A percentile compares a stretch with the other conserved stretches of the same genome.
These are phyloP conservation scores for Entrophospora sp. DNA, from an alignment of 192 early-diverging fungal species.

Conservation along the genomic window DNA sequence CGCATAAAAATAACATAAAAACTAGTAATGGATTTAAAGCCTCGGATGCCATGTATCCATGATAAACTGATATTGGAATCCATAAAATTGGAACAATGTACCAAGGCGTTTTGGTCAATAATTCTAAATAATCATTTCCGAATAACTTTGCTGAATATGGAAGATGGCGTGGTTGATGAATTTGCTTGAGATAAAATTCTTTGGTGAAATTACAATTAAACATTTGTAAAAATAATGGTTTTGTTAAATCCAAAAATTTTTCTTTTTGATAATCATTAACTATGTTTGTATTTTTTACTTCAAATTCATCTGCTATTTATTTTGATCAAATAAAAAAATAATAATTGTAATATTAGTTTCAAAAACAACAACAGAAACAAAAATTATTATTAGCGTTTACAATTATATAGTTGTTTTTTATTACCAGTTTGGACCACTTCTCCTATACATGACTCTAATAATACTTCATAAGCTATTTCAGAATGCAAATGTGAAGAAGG, in stretches of 20 bases:
- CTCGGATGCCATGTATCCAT: constrained; percentile 30
- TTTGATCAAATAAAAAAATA: background rate
- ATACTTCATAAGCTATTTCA: constrained; percentile 76
- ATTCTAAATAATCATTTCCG: constrained; percentile 66
- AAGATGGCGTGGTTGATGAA: constrained; percentile 82
- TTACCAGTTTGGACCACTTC: constrained; percentile 2
- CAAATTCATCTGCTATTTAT: constrained; percentile 27
- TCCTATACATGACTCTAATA: constrained; percentile 79
- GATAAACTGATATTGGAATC: constrained; percentile 62
- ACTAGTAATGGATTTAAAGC: constrained; percentile 31
- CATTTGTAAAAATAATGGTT: constrained; percentile 80
- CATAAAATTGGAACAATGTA: constrained; percentile 81
- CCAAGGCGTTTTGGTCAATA: constrained; percentile 88
- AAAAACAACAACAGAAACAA: no score
- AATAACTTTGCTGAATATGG: constrained; percentile 76
- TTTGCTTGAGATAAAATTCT: constrained; percentile 80
- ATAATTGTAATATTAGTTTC: background rate
- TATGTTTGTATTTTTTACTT: constrained; percentile 39
- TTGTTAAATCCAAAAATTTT: constrained; percentile 72
- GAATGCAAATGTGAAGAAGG: constrained; percentile 68
- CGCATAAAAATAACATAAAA: constrained; percentile 48
- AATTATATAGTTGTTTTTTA: background rate
- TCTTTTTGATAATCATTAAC: constrained; percentile 39
- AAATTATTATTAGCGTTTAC: background rate
- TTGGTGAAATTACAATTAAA: constrained; percentile 61